Base-by-base conservation (phyloP, 1,284 basidiomycete species). In the Wallemia mellicola region DNA sequence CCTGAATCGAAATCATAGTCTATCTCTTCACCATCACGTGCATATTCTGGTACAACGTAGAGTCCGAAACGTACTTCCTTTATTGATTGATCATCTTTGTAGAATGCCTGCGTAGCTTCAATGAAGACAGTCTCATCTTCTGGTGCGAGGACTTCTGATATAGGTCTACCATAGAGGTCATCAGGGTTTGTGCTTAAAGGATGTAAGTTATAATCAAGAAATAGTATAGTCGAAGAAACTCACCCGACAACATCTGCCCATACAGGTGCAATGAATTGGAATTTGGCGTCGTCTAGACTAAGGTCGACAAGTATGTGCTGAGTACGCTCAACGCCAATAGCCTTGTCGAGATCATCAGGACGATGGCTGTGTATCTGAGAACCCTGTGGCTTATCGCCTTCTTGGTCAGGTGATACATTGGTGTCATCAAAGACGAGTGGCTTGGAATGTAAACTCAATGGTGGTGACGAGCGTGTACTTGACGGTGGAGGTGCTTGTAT, bases 221-320 rank as follows among this genome's bases (percentile, higher is more conserved):
- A 38, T 15, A 30, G 27, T 22, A 26, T 30, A 26, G 57, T 32
- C 27, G 25, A 19, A 60, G 59, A 17, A 30, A 75, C 86, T 65
- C 71, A 92, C 89, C 92, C 92, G 59, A 92, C 79, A 26, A 98
- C 86, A 59, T 83, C 80, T 64, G 79, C 76, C 86, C 94, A 87
- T 0, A 91, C 86, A 66, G 92, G 86, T 71, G 94, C 98, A 60
- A 95, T 77, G 81, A 91, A 98, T 66, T 91, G 82, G 68, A 78
- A 72, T 19, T 71, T 69, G 60, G 96, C 88, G 5, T 86, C 88
- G 67, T 95, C 87, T 62, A 96, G 74, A 67, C 82, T 83, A 26
- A 99, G 78, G 70, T 98, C 94, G 75, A 98, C 78, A 28, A 99
- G 85, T 59, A 95, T 86, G 65, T 92, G 94, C 69, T 87, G 83